These are phyloP conservation scores for Clonostachys sp. DNA, from an alignment of 2,329 filamentous ascomycete species.

Conservation along the genomic window DNA sequence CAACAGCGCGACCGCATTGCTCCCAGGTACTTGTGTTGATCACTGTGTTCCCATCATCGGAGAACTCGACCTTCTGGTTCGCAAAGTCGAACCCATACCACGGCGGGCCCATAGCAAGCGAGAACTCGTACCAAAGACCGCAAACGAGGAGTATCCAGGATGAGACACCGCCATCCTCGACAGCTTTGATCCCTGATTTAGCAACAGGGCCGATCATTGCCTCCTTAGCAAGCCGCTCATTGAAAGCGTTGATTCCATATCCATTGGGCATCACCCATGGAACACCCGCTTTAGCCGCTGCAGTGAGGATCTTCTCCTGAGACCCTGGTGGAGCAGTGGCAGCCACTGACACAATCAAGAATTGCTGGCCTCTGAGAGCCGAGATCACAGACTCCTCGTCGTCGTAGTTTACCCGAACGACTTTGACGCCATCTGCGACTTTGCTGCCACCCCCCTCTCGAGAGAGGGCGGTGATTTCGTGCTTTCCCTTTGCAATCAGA, in stretches of 20 bases:
- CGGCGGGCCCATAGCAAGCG: conserved; percentile 22
- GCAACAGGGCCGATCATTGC: too few species aligned
- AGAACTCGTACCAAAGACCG: conserved; percentile 50
- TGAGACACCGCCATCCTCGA: conserved; percentile 28
- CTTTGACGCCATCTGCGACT: neutral
- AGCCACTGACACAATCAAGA: conserved; percentile 44
- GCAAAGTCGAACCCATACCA: conserved; percentile 45
- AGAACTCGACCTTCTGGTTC: conserved; percentile 34
- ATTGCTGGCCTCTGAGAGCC: conserved; percentile 47
- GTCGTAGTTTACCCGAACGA: conserved; percentile 36
- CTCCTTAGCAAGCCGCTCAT: conserved; percentile 2
- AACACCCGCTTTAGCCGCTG: conserved; percentile 44
- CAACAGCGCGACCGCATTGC: conserved; percentile 53
- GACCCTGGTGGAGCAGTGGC: conserved; percentile 30
- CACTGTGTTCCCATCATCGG: conserved; percentile 49
- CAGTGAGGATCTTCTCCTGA: conserved; percentile 38
- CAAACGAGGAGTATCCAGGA: conserved; percentile 26
- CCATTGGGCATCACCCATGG: conserved; percentile 47
- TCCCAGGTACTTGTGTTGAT: conserved; percentile 56
- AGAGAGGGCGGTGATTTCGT: too few species aligned
- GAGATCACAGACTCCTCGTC: conserved; percentile 33
- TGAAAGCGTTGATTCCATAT: conserved; percentile 23
- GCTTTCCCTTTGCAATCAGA: too few species aligned
- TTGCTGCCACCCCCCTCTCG: too few species aligned
- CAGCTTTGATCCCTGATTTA: neutral